phyloP scores from a whole-genome alignment of 225 moss, liverwort and hornwort genomes.

The Marchantia polymorpha region DNA sequence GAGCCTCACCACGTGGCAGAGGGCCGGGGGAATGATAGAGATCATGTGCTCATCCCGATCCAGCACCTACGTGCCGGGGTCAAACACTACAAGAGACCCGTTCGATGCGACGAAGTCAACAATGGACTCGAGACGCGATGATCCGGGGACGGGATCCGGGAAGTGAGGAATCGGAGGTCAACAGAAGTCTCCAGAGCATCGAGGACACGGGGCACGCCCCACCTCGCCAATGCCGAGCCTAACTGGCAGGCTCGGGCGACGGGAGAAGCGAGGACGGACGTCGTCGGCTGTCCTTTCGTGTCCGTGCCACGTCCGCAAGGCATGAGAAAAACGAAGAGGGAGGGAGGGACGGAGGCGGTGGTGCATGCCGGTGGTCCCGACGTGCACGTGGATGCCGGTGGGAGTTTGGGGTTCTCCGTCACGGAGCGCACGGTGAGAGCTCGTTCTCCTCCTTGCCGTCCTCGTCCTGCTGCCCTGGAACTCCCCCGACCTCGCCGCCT shows the following conservation, averaged over 20 bases:
- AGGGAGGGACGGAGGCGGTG: neutral
- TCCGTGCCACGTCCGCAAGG: neutral
- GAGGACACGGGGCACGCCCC: neutral
- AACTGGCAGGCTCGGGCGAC: neutral
- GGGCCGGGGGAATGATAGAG: no score
- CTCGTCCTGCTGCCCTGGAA: neutral
- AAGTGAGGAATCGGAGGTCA: neutral
- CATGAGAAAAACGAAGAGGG: neutral
- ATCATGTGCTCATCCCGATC: neutral
- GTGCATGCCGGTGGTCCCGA: neutral
- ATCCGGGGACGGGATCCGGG: neutral
- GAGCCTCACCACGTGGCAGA: no score
- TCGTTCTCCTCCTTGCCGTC: neutral
- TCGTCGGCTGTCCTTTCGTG: conserved; percentile 2
- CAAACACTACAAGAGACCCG: neutral
- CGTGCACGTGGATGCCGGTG: neutral
- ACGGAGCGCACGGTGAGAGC: neutral
- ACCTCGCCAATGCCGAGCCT: neutral
- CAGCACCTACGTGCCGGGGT: neutral
- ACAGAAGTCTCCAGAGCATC: neutral
- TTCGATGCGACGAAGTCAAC: neutral
- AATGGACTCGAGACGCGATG: neutral
- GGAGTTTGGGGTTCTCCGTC: neutral
- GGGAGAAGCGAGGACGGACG: neutral
- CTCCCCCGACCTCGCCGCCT: neutral